Percentiles rank a stretch among this genome's conserved stretches.
phyloP scores from a whole-genome alignment of 768 basidiomycete species.

The Boletellus emodensis region DNA sequence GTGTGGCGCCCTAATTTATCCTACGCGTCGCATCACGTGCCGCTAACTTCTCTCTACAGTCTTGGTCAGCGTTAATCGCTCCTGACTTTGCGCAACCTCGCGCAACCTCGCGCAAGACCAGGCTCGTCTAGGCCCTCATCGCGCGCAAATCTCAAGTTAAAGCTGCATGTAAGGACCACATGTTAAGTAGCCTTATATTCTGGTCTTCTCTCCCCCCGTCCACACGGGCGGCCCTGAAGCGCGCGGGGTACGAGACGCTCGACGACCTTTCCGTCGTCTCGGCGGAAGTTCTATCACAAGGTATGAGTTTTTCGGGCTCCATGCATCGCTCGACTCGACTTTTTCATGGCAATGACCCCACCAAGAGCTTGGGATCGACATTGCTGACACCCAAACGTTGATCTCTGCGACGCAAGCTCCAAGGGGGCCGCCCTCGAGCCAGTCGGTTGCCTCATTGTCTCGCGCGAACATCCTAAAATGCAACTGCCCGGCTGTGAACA shows the following conservation, averaged over 20 bases:
- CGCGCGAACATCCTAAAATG: slow-evolving; percentile 15
- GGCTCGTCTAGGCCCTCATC: slow-evolving; percentile 6
- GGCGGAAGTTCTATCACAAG: slow-evolving; percentile 47
- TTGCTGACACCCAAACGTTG: slow-evolving; percentile 44
- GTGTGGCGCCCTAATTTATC: slow-evolving; percentile 22
- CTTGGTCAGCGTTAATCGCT: slow-evolving; percentile 1
- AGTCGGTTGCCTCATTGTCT: slow-evolving; percentile 50
- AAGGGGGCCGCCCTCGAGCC: slow-evolving; percentile 39
- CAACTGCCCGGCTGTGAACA: slow-evolving; percentile 48
- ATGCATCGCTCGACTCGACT: background rate
- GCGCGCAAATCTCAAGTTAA: background rate
- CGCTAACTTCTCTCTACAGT: slow-evolving; percentile 6
- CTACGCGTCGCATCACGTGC: slow-evolving; percentile 29
- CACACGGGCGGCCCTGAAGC: slow-evolving; percentile 43
- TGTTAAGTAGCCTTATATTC: slow-evolving; percentile 46
- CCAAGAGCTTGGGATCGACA: slow-evolving; percentile 49
- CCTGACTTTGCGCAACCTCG: background rate
- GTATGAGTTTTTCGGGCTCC: slow-evolving; percentile 29
- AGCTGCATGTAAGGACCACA: background rate
- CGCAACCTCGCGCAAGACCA: slow-evolving; percentile 1
- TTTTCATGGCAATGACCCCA: background rate
- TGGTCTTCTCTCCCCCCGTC: slow-evolving; percentile 42
- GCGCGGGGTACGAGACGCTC: slow-evolving; percentile 55
- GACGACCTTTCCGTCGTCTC: slow-evolving; percentile 46
- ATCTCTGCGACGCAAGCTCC: slow-evolving; percentile 39